These are phyloP conservation scores for Trifolium pratense DNA, from an alignment of 306 rosid species.

Conservation along the genomic window DNA sequence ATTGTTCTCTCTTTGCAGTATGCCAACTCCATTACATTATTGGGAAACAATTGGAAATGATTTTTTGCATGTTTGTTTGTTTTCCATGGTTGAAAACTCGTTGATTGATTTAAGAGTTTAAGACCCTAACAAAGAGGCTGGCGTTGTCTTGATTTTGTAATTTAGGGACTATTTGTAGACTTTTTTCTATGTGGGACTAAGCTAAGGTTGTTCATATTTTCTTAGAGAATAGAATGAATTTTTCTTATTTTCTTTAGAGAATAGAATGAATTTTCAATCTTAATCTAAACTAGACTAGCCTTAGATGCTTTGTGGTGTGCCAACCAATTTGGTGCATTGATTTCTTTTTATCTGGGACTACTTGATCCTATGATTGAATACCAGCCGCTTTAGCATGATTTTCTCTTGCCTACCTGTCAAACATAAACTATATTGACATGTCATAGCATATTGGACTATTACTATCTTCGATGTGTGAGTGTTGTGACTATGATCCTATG, in stretches of 20 bases:
- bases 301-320: background rate
- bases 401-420: too few relatives aligned
- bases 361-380: background rate
- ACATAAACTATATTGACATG: too few relatives aligned
- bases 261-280: background rate
- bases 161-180: background rate
- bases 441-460: too few relatives aligned
- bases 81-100: background rate
- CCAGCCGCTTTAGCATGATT: background rate
- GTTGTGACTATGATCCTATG: too few relatives aligned
- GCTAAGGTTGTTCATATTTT: background rate
- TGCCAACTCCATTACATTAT: too few relatives aligned
- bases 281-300: background rate
- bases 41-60: background rate
- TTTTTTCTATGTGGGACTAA: background rate
- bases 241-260: too few relatives aligned
- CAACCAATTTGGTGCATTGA: too few relatives aligned
- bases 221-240: too few relatives aligned
- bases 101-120: background rate
- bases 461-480: too few relatives aligned
- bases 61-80: background rate
- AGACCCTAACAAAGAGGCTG: background rate
- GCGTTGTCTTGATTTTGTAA: background rate
- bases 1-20: too few relatives aligned
- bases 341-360: too few relatives aligned